Conservation (phyloP, 1,284 basidiomycete genomes). For the Phylloboletellus chloephorus region DNA sequence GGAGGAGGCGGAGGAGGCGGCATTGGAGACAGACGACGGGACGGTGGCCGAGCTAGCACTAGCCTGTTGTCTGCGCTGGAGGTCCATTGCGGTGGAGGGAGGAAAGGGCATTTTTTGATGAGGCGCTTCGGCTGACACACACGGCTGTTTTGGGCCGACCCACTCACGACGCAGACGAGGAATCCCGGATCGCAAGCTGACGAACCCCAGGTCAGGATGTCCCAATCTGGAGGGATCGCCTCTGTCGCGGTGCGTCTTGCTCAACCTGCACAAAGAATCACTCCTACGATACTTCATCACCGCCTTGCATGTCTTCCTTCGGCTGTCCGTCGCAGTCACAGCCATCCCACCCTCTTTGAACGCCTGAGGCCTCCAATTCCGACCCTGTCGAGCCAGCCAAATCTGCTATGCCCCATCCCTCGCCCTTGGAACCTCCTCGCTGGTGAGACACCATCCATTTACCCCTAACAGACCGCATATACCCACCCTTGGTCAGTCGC, state of each 20-base stretch:
- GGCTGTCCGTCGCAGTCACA: slow-evolving; percentile 33
- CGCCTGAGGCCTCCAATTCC: too few species aligned
- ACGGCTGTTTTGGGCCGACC: slow-evolving; percentile 4
- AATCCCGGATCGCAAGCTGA: too few species aligned
- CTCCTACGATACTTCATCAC: slow-evolving; percentile 34
- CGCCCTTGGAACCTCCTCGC: slow-evolving; percentile 34
- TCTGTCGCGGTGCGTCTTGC: too few species aligned
- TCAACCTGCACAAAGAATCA: slow-evolving; percentile 33
- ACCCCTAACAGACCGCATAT: neutral
- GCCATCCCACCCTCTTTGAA: neutral
- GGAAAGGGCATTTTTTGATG: slow-evolving; percentile 2
- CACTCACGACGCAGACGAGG: too few species aligned
- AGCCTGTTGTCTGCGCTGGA: slow-evolving; percentile 23
- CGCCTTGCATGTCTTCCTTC: slow-evolving; percentile 29
- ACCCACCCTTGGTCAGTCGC: slow-evolving; percentile 22
- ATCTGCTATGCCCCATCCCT: slow-evolving; percentile 32
- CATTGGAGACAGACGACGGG: slow-evolving; percentile 9
- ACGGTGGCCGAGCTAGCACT: slow-evolving; percentile 5
- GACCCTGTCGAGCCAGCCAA: too few species aligned
- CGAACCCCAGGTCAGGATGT: too few species aligned
- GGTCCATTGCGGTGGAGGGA: slow-evolving; percentile 12
- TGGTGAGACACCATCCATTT: slow-evolving; percentile 17
- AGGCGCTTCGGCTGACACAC: slow-evolving; percentile 10
- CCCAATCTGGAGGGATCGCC: too few species aligned
- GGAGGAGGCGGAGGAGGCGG: slow-evolving; percentile 1